A percentile compares a stretch with the other conserved stretches of the same genome.
Conservation (phyloP, 208 protist genomes). For the Herpetomonas samuelpessoai region DNA sequence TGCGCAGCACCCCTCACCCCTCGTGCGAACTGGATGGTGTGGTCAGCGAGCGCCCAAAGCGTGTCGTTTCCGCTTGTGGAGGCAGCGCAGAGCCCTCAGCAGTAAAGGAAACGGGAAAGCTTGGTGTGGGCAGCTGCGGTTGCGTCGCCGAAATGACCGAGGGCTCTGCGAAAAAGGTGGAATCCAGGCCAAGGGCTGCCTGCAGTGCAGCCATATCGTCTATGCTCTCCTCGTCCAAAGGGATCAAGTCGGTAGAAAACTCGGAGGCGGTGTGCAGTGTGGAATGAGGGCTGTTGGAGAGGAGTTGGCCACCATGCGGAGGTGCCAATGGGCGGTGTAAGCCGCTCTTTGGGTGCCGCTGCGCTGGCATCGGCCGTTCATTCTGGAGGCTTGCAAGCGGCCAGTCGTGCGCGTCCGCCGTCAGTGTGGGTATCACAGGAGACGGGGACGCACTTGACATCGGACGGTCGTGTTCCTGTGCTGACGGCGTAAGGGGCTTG, state of each 20-base stretch:
- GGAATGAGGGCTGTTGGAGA: background rate
- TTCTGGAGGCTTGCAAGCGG: too few species aligned
- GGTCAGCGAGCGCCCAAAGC: slow-evolving; percentile 23
- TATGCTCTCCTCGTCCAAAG: slow-evolving; percentile 10
- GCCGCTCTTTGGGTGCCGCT: too few species aligned
- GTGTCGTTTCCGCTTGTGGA: slow-evolving; percentile 9
- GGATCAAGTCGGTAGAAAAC: slow-evolving; percentile 26
- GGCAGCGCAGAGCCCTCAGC: slow-evolving; percentile 1
- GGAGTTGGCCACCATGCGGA: too few species aligned
- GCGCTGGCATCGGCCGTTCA: too few species aligned
- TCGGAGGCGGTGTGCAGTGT: background rate
- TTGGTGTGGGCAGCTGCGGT: background rate
- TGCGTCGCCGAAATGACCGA: background rate
- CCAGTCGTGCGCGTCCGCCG: too few species aligned
- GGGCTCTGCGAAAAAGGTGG: background rate
- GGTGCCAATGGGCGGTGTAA: too few species aligned
- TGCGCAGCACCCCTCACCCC: background rate
- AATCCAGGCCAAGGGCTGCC: background rate
- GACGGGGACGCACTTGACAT: background rate
- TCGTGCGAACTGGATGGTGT: slow-evolving; percentile 36
- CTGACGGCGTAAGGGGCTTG: background rate
- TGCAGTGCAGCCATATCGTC: slow-evolving; percentile 7
- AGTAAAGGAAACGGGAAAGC: background rate
- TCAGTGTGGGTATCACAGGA: background rate
- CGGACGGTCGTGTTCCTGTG: background rate